These are phyloP conservation scores for Sporobolomyces pararoseus DNA, from an alignment of 768 basidiomycete genomes.

Conservation along the genomic window DNA sequence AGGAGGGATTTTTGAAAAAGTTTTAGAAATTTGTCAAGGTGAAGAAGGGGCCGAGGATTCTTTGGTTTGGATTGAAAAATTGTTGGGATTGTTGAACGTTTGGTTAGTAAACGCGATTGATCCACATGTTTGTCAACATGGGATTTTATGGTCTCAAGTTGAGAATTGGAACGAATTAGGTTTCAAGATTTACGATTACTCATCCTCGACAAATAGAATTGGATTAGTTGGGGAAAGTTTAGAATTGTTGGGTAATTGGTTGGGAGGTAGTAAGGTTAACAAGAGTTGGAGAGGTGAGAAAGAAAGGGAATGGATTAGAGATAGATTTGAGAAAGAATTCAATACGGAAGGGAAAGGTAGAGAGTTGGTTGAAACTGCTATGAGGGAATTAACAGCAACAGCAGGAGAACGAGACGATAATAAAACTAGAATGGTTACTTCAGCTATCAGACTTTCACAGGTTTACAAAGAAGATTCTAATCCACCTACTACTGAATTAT, in stretches of 20 bases:
- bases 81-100: conserved; percentile 60
- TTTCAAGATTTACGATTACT: conserved; percentile 54
- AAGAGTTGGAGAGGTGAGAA: conserved; percentile 62
- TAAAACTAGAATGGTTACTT: conserved; percentile 8
- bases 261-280: conserved; percentile 74
- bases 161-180: conserved; percentile 69
- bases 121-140: conserved; percentile 81
- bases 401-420: conserved; percentile 21
- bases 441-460: conserved; percentile 18
- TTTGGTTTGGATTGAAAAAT: conserved; percentile 56
- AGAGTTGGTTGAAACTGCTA: not conserved
- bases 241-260: conserved; percentile 62
- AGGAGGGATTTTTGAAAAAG: not conserved
- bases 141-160: conserved; percentile 83
- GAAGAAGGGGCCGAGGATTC: conserved; percentile 42
- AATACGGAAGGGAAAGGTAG: not conserved
- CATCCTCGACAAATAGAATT: conserved; percentile 20
- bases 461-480: conserved; percentile 20
- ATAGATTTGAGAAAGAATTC: conserved; percentile 6
- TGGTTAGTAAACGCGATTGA: conserved; percentile 86
- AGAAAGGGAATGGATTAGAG: conserved; percentile 54
- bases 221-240: conserved; percentile 52
- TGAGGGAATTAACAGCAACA: not conserved
- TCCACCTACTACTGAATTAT: conserved; percentile 18
- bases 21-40: too few species aligned